Evolutionary conservation across 2,329 filamentous ascomycete genomes (phyloP).

Genomic region (Lasiodiplodia citricola): DNA sequence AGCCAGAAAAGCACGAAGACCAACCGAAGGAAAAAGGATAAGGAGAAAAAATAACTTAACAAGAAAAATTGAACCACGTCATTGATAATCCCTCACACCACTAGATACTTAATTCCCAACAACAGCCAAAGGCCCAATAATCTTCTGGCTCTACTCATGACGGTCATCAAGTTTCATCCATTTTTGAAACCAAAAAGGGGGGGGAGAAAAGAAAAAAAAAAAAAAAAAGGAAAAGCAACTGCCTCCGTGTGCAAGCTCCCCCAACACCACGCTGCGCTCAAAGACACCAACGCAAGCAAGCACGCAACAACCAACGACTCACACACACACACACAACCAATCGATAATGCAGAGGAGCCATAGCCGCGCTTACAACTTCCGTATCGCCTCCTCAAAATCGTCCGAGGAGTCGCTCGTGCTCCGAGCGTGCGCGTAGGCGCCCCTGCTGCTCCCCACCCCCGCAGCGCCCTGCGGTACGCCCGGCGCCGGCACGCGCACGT

Average conservation of each 20-base stretch:
- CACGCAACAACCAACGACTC: not conserved
- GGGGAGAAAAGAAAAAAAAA: not conserved
- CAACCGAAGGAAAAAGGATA: not conserved
- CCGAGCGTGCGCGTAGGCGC: slow-evolving; percentile 1
- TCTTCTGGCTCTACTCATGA: not conserved
- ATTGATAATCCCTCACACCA: too few species aligned
- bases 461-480: slow-evolving; percentile 14
- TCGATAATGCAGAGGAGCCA: not conserved
- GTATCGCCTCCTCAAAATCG: slow-evolving; percentile 8
- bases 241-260: not conserved
- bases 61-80: not conserved
- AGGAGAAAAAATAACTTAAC: not conserved
- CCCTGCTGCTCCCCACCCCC: slow-evolving; percentile 15
- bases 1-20: not conserved
- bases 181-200: not conserved
- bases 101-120: not conserved
- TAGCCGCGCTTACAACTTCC: slow-evolving; percentile 9
- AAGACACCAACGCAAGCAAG: not conserved
- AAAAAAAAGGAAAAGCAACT: not conserved
- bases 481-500: slow-evolving; percentile 18
- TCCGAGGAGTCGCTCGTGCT: slow-evolving; percentile 7
- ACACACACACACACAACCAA: not conserved
- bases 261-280: not conserved
- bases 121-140: not conserved
- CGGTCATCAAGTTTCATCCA: not conserved